Evolutionary conservation across 2,329 filamentous ascomycete species (phyloP).

Genomic region (Fusarium palustre): DNA sequence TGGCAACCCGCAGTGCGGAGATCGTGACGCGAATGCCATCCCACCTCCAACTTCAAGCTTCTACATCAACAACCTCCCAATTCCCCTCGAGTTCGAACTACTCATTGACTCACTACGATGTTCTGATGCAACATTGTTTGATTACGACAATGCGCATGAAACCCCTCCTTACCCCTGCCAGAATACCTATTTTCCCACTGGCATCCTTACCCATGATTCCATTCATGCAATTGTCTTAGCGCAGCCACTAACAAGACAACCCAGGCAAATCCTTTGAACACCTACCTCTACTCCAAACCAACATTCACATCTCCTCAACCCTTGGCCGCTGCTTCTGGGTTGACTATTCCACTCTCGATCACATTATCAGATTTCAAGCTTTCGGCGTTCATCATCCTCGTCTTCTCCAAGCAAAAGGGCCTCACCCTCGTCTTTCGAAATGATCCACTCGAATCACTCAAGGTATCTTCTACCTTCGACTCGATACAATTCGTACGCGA

Average conservation of each 20-base stretch:
- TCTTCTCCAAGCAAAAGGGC: slow-evolving; percentile 97
- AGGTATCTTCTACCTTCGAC: slow-evolving; percentile 98
- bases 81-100: slow-evolving; percentile 4
- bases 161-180: slow-evolving; percentile 9
- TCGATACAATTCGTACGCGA: slow-evolving; percentile 98
- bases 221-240: slow-evolving; percentile 32
- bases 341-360: slow-evolving; percentile 98
- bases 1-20: slow-evolving; percentile 1
- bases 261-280: slow-evolving; percentile 94
- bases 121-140: slow-evolving; percentile 23
- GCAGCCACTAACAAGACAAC: slow-evolving; percentile 61
- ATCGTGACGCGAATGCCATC: slow-evolving; percentile 13
- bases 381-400: slow-evolving; percentile 95
- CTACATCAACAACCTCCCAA: slow-evolving; percentile 13
- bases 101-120: slow-evolving; percentile 13
- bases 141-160: slow-evolving; percentile 32
- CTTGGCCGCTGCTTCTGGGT: slow-evolving; percentile 86
- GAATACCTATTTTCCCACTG: slow-evolving; percentile 12
- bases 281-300: slow-evolving; percentile 91
- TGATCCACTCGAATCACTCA: slow-evolving; percentile 96
- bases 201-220: slow-evolving; percentile 32
- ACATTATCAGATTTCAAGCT: slow-evolving; percentile 95
- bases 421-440: slow-evolving; percentile 97
- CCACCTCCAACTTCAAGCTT: slow-evolving; percentile 5
- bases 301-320: slow-evolving; percentile 93